These are phyloP conservation scores for Chalaropsis ovoidea DNA, from an alignment of 2,329 filamentous ascomycete genomes.

Conservation along the genomic window DNA sequence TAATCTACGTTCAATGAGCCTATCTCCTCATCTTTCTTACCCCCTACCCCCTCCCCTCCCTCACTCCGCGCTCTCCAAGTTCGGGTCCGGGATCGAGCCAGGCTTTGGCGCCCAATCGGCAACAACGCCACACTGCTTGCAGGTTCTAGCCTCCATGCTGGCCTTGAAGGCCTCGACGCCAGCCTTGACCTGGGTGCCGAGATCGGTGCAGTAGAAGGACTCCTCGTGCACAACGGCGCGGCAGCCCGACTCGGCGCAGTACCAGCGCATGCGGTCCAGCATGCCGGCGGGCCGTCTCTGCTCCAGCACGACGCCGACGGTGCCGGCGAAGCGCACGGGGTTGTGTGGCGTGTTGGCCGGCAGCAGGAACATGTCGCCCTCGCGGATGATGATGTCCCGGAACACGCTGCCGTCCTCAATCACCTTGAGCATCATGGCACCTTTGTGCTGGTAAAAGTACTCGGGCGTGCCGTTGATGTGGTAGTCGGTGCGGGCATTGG, in stretches of 20 bases:
- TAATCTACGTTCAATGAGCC: neutral
- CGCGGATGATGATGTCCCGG: conserved; percentile 76
- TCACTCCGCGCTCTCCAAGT: conserved; percentile 34
- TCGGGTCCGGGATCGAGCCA: conserved; percentile 51
- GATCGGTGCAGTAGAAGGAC: conserved; percentile 75
- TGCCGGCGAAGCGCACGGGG: conserved; percentile 83
- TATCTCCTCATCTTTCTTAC: neutral
- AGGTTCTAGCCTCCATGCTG: conserved; percentile 58
- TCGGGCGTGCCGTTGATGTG: conserved; percentile 95
- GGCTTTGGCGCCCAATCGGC: conserved; percentile 59
- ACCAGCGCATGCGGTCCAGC: conserved; percentile 79
- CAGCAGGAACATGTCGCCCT: conserved; percentile 89
- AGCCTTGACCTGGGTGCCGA: conserved; percentile 89
- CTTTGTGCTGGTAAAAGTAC: conserved; percentile 96
- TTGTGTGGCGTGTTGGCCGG: conserved; percentile 95
- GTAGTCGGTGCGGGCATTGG: conserved; percentile 93
- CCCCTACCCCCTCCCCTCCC: neutral
- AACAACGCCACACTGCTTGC: conserved; percentile 63
- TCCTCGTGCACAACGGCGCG: conserved; percentile 70
- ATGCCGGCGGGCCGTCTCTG: conserved; percentile 61
- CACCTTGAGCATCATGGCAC: conserved; percentile 86
- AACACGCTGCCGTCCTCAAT: conserved; percentile 68
- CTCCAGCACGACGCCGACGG: conserved; percentile 88
- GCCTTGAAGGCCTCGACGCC: conserved; percentile 74
- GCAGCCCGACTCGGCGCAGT: conserved; percentile 56